Base-by-base conservation (phyloP, 768 basidiomycete genomes). In the Termitomyces sp. region DNA sequence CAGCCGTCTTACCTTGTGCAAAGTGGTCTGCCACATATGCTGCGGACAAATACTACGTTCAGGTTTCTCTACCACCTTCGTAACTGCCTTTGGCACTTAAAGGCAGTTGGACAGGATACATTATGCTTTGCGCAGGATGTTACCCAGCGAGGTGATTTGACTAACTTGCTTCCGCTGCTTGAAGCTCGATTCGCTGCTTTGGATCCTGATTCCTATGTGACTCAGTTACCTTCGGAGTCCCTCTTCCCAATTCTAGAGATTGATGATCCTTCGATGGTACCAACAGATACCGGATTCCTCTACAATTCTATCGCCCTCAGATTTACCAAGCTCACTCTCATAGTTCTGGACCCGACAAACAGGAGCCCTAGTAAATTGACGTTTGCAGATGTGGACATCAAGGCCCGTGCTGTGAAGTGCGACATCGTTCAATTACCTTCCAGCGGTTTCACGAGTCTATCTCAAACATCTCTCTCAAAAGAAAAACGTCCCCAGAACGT, bases 1-100 rank as follows among this genome's bases (percentile, higher is more conserved):
- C 90, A 93, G 49, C 89, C 91, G 6, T 93, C 92, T 2, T 92
- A 84, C 66, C 78, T 95, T 34, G 83, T 94, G 26, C 91, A 91
- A 66, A 82, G 77, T 46, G 92, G 92, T 5, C 70, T 78, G 9
- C 87, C 90, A 8, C 81, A 87, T 47, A 67, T 76, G 36, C 68
- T 92, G 50, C 88, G 94, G 26, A 81, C 80, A 26, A 86, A 90
- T 60, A 71, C 81, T 0, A 77, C 80, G 1, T 94, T 93, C 77
- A 86, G 84, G 63, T 82, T 95, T 52, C 72, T 95, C 22, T 85
- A 89, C 59, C 87, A 92, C 65, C 77, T 96, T 28, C 86, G 94
- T 44, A 81, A 83, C 62, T 82, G 81, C 66, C 67, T 89, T 15
- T 78, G 82, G 70, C 71, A 75, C 48, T 52, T 81, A 33, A 66